These are phyloP conservation scores for Colletotrichum limetticola DNA, from an alignment of 2,329 filamentous ascomycete species.

Conservation along the genomic window DNA sequence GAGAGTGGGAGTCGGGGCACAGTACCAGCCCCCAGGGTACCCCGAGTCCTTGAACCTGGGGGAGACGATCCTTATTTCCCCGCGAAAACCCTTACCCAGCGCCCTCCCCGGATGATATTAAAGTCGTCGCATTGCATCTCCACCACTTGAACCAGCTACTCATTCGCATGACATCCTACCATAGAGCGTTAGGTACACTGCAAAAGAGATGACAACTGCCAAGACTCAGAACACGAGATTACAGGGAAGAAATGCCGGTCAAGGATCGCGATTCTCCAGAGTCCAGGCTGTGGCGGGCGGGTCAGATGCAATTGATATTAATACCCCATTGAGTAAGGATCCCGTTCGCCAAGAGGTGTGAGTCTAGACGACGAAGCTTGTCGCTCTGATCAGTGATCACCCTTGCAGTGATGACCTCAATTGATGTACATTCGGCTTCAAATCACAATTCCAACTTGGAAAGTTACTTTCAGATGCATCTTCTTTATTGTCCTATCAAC, in stretches of 20 bases:
- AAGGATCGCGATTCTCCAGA: background rate
- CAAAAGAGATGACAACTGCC: background rate
- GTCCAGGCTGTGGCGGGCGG: too few relatives aligned
- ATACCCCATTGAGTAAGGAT: background rate
- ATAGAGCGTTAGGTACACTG: too few relatives aligned
- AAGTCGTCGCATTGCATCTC: background rate
- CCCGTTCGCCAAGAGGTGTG: background rate
- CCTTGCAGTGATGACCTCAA: too few relatives aligned
- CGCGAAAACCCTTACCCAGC: background rate
- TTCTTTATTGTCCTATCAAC: constrained; percentile 2
- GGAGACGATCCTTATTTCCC: background rate
- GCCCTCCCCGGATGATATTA: background rate
- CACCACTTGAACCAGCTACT: background rate
- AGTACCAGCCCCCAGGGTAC: too few relatives aligned
- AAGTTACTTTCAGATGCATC: background rate
- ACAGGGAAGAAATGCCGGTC: background rate
- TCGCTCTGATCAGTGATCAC: background rate
- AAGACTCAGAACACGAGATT: background rate
- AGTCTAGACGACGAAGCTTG: background rate
- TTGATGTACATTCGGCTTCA: background rate
- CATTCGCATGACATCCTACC: too few relatives aligned
- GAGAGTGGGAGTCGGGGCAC: too few relatives aligned
- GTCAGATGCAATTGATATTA: background rate
- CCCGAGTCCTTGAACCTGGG: background rate
- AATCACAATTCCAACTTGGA: too few relatives aligned